Conservation (phyloP, 2,329 filamentous ascomycete species). For the Bisporella sp. region DNA sequence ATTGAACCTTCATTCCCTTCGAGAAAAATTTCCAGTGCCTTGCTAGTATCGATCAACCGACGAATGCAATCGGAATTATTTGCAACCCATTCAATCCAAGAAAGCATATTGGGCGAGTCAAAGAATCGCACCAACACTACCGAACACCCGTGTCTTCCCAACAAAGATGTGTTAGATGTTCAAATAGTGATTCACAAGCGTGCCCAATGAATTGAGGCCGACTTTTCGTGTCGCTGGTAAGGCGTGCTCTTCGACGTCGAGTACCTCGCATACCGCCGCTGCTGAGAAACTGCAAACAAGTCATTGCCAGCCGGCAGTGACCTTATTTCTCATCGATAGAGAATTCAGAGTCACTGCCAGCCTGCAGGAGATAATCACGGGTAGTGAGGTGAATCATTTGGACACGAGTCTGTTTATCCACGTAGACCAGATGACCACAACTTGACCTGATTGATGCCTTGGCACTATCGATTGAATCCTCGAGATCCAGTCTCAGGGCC, state of each 20-base stretch:
- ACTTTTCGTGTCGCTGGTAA: not conserved
- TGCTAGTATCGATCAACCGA: too few relatives aligned
- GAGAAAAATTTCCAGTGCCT: too few relatives aligned
- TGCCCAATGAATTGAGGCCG: not conserved
- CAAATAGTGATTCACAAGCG: not conserved
- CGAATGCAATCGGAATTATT: too few relatives aligned
- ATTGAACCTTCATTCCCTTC: too few relatives aligned
- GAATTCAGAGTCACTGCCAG: slow-evolving; percentile 20
- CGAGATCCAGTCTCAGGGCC: slow-evolving; percentile 24
- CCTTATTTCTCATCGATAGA: slow-evolving; percentile 6
- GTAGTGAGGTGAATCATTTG: slow-evolving; percentile 25
- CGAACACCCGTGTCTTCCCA: not conserved
- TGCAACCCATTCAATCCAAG: too few relatives aligned
- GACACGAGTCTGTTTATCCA: slow-evolving; percentile 17
- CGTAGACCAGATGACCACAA: slow-evolving; percentile 26
- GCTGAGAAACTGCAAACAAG: slow-evolving; percentile 21
- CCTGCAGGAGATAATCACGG: slow-evolving; percentile 23
- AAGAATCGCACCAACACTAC: too few relatives aligned
- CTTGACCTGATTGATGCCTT: slow-evolving; percentile 19
- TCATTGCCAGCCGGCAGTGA: slow-evolving; percentile 16
- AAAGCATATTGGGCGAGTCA: too few relatives aligned
- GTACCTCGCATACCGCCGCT: slow-evolving; percentile 12
- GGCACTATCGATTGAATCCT: slow-evolving; percentile 15
- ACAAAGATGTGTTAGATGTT: not conserved
- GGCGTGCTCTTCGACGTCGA: not conserved